Evolutionary conservation across 345 rosid genomes (phyloP).

Genomic region (Melastoma malabathricum): DNA sequence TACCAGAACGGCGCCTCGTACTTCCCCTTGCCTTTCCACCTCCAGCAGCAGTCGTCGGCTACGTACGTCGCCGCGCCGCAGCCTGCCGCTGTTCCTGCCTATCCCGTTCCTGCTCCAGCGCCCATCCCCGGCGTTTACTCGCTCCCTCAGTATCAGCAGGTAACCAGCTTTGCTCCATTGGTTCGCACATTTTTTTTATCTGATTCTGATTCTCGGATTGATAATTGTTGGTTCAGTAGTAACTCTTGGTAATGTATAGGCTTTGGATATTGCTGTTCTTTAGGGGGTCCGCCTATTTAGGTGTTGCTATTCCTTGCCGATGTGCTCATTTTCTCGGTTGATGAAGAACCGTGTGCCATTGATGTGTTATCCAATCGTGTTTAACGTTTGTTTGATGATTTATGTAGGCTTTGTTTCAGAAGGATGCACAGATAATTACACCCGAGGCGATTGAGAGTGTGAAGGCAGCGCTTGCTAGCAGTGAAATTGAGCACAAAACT

Average conservation of each 20-base stretch:
- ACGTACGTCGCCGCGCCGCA: slow-evolving; percentile 13
- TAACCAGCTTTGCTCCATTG: slow-evolving; percentile 1
- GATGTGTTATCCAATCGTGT: not conserved
- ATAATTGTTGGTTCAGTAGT: not conserved
- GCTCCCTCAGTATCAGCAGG: slow-evolving; percentile 81
- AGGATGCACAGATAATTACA: slow-evolving; percentile 87
- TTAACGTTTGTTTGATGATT: slow-evolving; percentile 15
- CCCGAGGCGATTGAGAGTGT: slow-evolving; percentile 96
- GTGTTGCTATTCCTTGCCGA: too few relatives aligned
- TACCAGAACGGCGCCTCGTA: slow-evolving; percentile 40
- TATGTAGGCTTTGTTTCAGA: slow-evolving; percentile 91
- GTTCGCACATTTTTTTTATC: not conserved
- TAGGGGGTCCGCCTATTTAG: too few relatives aligned
- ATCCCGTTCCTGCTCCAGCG: slow-evolving; percentile 23
- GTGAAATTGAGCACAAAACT: slow-evolving; percentile 82
- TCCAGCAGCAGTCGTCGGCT: slow-evolving; percentile 12
- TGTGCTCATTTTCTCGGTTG: not conserved
- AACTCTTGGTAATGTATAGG: too few relatives aligned
- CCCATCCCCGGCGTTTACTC: slow-evolving; percentile 48
- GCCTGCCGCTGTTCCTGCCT: slow-evolving; percentile 10
- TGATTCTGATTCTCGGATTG: not conserved
- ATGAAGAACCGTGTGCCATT: too few relatives aligned
- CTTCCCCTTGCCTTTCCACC: slow-evolving; percentile 20
- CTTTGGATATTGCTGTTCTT: too few relatives aligned
- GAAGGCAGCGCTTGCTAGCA: slow-evolving; percentile 87